Base-by-base conservation (phyloP, 2,329 filamentous ascomycete species). In the Pseudogymnoascus sp. region DNA sequence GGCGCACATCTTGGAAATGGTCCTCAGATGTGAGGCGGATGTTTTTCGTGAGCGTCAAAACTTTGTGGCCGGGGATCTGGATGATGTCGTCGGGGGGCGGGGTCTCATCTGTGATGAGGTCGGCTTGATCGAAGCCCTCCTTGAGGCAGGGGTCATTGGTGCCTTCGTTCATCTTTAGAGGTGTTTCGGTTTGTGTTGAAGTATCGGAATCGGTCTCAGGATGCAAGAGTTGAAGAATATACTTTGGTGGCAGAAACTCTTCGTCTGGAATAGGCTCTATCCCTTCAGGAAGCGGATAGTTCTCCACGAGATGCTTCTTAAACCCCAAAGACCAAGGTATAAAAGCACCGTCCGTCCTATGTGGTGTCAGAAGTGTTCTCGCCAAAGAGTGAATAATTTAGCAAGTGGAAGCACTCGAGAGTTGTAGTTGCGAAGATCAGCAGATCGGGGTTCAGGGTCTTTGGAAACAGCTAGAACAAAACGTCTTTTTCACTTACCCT, bases 1-100 rank as follows among this genome's bases (percentile, higher is more conserved):
- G 84, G 0, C 95, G 89, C 51, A 97, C 93, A 77, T 99, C 95
- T 77, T 99, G 95, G 87, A 91, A 97, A 76, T 99, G 95, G 1
- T 79, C 78, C 1, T 74, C 60, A 0, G 93, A 86, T 0, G 95
- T 99, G 5, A 96, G 75, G 14, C 93, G 84, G 16, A 79, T 74
- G 71, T 96, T 96, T n/a, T 76, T 73, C 0, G 79, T 70, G 0
- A 99, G 73, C 0, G 75, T 81, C 7, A 87, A 89, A 5, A 34
- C 29, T 42, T 6, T 42, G 47, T 57, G 0, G 12, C 23, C 23
- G 2, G 47, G 47, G 21, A 57, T 57, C 1, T 16, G 4, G 11
- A 40, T 42, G 29, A 31, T 40, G 5, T 37, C 59, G 3, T n/a
- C 16, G 2, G 59, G 14, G 4, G 37, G 34, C 12, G 47, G 47